Base-by-base conservation (phyloP, 805 yeast species). In the Starmerella kuoi region DNA sequence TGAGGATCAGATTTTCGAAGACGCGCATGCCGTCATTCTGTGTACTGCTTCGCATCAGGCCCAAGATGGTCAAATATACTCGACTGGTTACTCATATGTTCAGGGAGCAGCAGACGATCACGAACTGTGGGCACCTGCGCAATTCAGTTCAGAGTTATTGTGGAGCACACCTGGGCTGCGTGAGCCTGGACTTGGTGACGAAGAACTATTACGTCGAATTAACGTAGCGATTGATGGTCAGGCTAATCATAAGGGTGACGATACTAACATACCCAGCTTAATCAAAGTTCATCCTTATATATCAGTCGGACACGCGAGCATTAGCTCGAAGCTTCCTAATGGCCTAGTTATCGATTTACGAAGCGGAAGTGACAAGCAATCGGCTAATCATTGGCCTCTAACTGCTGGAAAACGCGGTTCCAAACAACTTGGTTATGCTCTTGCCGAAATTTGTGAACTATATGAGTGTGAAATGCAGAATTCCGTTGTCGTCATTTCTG, bases 91-190 rank as follows among this genome's bases (percentile, higher is more conserved):
- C 49, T 60, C 68, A 0, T 86, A 86, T 55, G 81, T 85, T 1
- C 95, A 85, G 59, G 96, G 96, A 1, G 91, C 95, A 0, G 95
- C 91, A 0, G 96, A 86, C 59, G 95, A 87, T 54, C 94, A 86
- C 57, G 96, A 86, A 54, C 63, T 78, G 9, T 86, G 95, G 96
- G 71, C 79, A 0, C 64, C 70, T 4, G 62, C 67, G 0, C 19
- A 24, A 2, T 58, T 84, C 24, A 69, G 66, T 1, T 75, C 87
- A 0, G 51, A 53, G 0, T 37, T 72, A 22, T 72, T 80, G 37
- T 84, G 94, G 93, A 40, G 55, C 3, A 55, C 70, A 44, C 38
- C 56, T 2, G 59, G 56, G 3, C 53, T 71, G 17, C 47, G 55
- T 2, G 59, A 63, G 7, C 48, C 34, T 5, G 37, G 40, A 3